Conservation (phyloP, 345 rosid species). For the Fremontodendron californicum region DNA sequence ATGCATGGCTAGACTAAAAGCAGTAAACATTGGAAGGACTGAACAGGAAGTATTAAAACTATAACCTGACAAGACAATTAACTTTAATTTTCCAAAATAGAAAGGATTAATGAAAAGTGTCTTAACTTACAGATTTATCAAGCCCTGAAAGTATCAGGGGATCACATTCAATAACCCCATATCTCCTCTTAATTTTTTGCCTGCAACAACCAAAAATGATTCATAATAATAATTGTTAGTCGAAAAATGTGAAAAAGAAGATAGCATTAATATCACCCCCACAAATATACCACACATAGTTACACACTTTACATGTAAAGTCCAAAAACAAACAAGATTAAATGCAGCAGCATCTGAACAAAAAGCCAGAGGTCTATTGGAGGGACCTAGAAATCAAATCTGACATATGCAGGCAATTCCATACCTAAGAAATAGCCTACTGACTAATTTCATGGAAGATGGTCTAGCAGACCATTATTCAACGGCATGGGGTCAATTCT, state of each 20-base stretch:
- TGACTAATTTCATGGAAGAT: not conserved
- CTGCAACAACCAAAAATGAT: constrained; percentile 39
- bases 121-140: constrained; percentile 73
- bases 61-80: constrained; percentile 7
- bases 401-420: constrained; percentile 5
- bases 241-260: not conserved
- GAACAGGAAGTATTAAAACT: not conserved
- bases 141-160: constrained; percentile 67
- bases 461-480: not conserved
- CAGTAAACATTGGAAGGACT: not conserved
- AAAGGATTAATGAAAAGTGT: constrained; percentile 8
- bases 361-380: not conserved
- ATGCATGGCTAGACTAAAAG: not conserved
- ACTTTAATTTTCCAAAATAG: not conserved
- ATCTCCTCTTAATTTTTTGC: constrained; percentile 57
- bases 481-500: not conserved
- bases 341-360: not conserved
- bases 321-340: not conserved
- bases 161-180: constrained; percentile 88
- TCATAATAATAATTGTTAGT: not conserved
- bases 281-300: not conserved
- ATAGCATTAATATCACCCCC: not conserved
- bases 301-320: too few relatives aligned
- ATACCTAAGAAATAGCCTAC: constrained; percentile 1
- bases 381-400: not conserved